These are phyloP conservation scores for Malus asiatica DNA, from an alignment of 306 rosid genomes.

Conservation along the genomic window DNA sequence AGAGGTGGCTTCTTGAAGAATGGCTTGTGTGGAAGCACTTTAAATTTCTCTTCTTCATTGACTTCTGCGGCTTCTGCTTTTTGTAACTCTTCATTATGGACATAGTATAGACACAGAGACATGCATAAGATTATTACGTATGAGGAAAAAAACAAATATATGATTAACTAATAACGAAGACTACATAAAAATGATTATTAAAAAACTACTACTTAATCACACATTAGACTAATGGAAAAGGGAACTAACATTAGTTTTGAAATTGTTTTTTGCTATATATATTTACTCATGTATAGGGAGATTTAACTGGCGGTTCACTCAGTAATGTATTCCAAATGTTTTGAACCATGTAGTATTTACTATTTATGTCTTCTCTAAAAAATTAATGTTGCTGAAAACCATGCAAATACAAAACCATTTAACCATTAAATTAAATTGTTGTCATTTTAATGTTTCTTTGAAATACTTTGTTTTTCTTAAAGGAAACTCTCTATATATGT, in stretches of 20 bases:
- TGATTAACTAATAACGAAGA: not conserved
- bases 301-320: no score
- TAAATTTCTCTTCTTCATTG: not conserved
- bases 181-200: not conserved
- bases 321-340: no score
- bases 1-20: not conserved
- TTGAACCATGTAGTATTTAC: no score
- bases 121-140: not conserved
- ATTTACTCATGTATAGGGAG: no score
- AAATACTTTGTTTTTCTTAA: not conserved
- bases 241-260: not conserved
- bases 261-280: not conserved
- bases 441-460: not conserved
- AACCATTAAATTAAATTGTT: no score
- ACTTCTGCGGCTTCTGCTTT: not conserved
- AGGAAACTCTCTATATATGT: not conserved
- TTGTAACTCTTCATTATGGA: not conserved
- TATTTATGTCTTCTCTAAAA: no score
- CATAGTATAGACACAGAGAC: not conserved
- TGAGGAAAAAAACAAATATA: not conserved
- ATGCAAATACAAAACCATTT: no score
- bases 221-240: not conserved
- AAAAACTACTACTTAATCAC: no score
- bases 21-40: no score
- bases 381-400: not conserved